Conservation (phyloP, 768 basidiomycete genomes). For the Tulasnella sp. region DNA sequence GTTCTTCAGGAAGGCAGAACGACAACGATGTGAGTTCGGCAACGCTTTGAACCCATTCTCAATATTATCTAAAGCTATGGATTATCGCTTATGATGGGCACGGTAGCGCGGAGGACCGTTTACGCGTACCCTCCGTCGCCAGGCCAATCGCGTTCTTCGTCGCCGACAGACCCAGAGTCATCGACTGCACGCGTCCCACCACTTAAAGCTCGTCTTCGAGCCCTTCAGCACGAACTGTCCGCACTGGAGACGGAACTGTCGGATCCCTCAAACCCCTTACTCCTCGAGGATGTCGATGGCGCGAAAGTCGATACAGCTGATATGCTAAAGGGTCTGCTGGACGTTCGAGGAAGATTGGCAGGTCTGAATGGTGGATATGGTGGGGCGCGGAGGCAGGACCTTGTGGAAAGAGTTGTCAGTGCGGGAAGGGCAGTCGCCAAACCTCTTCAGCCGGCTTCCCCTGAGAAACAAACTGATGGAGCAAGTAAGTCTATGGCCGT, state of each 20-base stretch:
- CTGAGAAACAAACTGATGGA: constrained; percentile 17
- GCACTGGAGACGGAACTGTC: constrained; percentile 75
- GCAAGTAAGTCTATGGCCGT: background rate
- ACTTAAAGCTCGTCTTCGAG: constrained; percentile 40
- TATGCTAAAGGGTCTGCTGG: constrained; percentile 65
- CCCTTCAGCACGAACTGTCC: constrained; percentile 65
- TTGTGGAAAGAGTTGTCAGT: background rate
- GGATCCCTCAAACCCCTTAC: constrained; percentile 63
- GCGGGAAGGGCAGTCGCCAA: constrained; percentile 6
- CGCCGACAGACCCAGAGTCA: constrained; percentile 23
- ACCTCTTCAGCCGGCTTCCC: constrained; percentile 10
- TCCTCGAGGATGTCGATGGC: constrained; percentile 44
- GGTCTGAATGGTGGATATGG: constrained; percentile 35
- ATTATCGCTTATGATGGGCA: too few species aligned
- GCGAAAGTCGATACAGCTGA: constrained; percentile 49
- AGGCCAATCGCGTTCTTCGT: constrained; percentile 35
- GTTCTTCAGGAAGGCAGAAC: constrained; percentile 62
- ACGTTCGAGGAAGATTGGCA: constrained; percentile 57
- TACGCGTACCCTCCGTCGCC: constrained; percentile 53
- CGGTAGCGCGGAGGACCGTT: constrained; percentile 36
- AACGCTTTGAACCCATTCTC: too few species aligned
- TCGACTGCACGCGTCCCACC: constrained; percentile 26
- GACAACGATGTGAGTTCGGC: constrained; percentile 37
- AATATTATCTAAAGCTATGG: too few species aligned
- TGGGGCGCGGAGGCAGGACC: background rate